Percentiles rank a stretch among this genome's conserved stretches.
Conservation (phyloP, 1,284 basidiomycete species). For the Trichosporon coremiiforme region DNA sequence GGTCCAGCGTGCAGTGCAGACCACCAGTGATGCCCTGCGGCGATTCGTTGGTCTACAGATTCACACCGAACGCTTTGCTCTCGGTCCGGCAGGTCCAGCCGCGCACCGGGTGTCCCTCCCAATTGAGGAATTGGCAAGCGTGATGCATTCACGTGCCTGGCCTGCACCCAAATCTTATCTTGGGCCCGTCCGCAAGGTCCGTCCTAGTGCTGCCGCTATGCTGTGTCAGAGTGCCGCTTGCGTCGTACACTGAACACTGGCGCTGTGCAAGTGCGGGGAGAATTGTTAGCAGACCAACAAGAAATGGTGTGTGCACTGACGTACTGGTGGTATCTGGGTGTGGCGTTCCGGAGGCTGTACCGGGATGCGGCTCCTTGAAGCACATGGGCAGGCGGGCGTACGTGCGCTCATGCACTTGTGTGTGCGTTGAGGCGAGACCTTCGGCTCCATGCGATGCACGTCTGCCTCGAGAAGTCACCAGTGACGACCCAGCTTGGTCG, state of each 20-base stretch:
- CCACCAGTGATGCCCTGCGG: too few species aligned
- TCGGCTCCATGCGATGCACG: too few species aligned
- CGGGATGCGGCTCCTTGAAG: background rate
- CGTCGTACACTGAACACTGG: background rate
- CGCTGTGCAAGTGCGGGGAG: background rate
- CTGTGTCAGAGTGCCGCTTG: background rate
- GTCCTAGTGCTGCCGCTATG: background rate
- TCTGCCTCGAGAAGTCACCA: too few species aligned
- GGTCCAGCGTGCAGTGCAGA: too few species aligned
- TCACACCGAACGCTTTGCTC: too few species aligned
- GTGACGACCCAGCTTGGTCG: background rate
- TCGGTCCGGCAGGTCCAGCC: too few species aligned
- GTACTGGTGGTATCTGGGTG: background rate
- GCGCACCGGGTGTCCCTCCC: background rate
- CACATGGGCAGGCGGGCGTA: background rate
- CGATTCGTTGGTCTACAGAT: too few species aligned
- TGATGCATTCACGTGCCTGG: slow-evolving; percentile 13
- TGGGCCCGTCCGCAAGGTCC: background rate
- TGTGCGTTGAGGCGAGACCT: background rate
- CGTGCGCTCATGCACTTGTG: background rate
- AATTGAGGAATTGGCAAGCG: background rate
- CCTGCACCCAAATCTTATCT: slow-evolving; percentile 12
- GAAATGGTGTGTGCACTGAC: background rate
- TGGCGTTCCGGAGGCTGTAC: slow-evolving; percentile 12
- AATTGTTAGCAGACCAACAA: background rate